Evolutionary conservation across 108 stramenopile genomes (phyloP).

Genomic region (Aurantiochytrium sp.): DNA sequence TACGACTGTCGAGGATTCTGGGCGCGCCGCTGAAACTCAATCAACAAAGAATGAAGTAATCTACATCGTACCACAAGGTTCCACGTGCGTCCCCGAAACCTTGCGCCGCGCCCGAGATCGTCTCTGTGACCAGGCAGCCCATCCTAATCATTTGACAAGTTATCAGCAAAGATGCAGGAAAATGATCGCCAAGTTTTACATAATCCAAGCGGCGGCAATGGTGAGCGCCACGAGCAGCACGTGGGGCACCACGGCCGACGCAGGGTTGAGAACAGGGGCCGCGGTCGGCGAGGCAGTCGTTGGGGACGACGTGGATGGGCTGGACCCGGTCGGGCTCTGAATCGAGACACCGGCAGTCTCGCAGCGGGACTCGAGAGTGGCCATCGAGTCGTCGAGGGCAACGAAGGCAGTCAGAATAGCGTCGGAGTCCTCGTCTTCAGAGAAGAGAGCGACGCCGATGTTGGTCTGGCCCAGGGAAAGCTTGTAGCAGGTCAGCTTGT

Average conservation of each 20-base stretch:
- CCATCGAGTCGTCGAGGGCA: background rate
- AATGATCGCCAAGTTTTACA: background rate
- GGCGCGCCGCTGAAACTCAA: no score
- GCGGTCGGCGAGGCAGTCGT: background rate
- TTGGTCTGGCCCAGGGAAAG: background rate
- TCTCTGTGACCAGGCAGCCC: no score
- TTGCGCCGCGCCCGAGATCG: no score
- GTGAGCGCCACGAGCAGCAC: background rate
- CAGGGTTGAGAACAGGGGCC: background rate
- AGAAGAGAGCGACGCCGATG: background rate
- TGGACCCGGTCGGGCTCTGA: no score
- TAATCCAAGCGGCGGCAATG: background rate
- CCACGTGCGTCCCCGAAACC: no score
- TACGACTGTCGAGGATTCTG: no score
- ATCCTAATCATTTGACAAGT: no score
- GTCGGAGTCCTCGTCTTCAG: background rate
- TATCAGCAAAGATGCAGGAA: no score
- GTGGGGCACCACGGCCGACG: background rate
- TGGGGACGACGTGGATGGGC: background rate
- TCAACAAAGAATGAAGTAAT: no score
- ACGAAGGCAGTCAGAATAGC: background rate
- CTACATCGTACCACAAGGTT: no score
- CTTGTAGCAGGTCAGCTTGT: no score
- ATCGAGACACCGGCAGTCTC: background rate
- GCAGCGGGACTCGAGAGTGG: background rate